These are phyloP conservation scores for Metroxylon sagu DNA, from an alignment of 176 grass and related monocot species.

Conservation along the genomic window DNA sequence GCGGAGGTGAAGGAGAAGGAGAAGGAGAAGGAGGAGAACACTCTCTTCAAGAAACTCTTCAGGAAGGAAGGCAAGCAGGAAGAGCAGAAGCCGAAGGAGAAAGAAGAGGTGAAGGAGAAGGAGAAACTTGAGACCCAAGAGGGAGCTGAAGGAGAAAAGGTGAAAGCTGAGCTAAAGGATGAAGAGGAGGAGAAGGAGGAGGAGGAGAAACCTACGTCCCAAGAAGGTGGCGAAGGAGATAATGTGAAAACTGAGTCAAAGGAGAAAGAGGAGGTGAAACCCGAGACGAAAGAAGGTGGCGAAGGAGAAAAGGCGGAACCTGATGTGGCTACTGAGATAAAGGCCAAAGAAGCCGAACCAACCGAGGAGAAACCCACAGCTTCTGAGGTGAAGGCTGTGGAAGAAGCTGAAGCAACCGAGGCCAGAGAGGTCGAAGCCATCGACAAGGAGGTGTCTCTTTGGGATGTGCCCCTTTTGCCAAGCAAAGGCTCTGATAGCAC, in stretches of 20 bases:
- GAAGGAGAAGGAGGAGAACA: not conserved
- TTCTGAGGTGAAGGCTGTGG: no score
- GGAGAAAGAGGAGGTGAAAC: conserved; percentile 8
- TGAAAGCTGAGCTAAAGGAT: no score
- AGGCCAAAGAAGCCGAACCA: no score
- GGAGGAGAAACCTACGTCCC: not conserved
- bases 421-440: not conserved
- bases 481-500: conserved; percentile 65
- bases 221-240: not conserved
- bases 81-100: not conserved
- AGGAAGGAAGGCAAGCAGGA: conserved; percentile 5
- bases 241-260: not conserved
- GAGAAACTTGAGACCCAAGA: not conserved
- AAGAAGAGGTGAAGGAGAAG: not conserved
- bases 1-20: not conserved
- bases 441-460: conserved; percentile 52
- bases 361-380: no score
- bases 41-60: not conserved
- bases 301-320: no score
- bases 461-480: conserved; percentile 77
- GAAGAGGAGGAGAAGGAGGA: no score
- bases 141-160: not conserved
- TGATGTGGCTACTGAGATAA: no score
- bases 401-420: conserved; percentile 11
- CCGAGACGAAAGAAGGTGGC: no score